Conservation (phyloP, 331 rosid species). For the Cydonia oblonga region DNA sequence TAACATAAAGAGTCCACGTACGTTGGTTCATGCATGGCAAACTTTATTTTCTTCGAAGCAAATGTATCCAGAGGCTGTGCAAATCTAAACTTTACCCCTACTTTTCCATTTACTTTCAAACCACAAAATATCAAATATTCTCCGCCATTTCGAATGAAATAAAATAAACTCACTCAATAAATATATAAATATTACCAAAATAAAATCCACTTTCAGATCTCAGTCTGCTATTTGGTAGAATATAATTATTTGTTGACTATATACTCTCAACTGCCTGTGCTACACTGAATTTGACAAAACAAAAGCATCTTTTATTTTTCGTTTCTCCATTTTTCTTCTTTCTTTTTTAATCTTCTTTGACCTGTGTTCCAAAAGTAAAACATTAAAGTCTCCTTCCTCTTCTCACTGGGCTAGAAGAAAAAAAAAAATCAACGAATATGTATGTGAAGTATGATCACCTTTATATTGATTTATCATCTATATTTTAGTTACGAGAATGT, state of each 20-base stretch:
- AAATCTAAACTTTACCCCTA: slow-evolving; percentile 18
- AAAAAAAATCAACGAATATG: too few relatives aligned
- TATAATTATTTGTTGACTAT: not conserved
- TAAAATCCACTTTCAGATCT: not conserved
- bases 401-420: too few relatives aligned
- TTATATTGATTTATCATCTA: not conserved
- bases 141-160: not conserved
- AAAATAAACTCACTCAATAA: too few relatives aligned
- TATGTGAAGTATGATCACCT: not conserved
- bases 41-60: slow-evolving; percentile 4
- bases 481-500: too few relatives aligned
- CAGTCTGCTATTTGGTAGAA: not conserved
- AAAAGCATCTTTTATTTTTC: not conserved
- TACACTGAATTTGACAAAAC: not conserved
- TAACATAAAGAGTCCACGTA: slow-evolving; percentile 26
- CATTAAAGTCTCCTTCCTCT: not conserved
- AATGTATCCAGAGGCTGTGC: not conserved
- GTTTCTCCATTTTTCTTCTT: not conserved
- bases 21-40: slow-evolving; percentile 79
- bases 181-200: too few relatives aligned
- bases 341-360: not conserved
- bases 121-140: not conserved
- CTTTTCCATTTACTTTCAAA: not conserved
- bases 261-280: not conserved
- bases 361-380: not conserved